Conservation (phyloP, 139 green algal species). For the Chlorella sorokiniana region DNA sequence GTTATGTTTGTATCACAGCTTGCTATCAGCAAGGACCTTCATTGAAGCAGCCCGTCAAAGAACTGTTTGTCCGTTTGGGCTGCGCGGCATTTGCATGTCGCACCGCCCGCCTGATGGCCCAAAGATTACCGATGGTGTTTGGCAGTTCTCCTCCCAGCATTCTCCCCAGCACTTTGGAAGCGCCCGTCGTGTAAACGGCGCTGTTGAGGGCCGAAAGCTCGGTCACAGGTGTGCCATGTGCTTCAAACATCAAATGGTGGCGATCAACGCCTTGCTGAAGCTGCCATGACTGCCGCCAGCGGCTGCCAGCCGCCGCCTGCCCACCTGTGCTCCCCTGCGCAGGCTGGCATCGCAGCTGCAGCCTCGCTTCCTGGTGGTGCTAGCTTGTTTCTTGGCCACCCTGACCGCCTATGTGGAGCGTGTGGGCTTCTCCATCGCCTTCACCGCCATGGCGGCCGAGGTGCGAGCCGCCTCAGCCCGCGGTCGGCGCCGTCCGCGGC, state of each 20-base stretch:
- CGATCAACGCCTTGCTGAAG: neutral
- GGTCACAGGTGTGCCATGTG: too few relatives aligned
- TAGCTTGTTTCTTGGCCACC: slow-evolving; percentile 86
- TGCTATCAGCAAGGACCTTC: too few relatives aligned
- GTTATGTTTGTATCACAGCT: too few relatives aligned
- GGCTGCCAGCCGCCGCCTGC: neutral
- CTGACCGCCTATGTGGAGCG: slow-evolving; percentile 92
- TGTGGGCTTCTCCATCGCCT: slow-evolving; percentile 95
- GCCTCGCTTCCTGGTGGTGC: slow-evolving; percentile 67
- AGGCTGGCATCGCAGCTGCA: slow-evolving; percentile 24
- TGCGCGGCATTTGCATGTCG: neutral
- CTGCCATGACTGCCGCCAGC: neutral
- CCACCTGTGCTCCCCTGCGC: neutral
- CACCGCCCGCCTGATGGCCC: neutral
- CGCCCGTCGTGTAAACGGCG: too few relatives aligned
- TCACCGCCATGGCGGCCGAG: slow-evolving; percentile 83
- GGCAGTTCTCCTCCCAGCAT: neutral
- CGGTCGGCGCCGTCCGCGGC: too few relatives aligned
- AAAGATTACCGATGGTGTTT: neutral
- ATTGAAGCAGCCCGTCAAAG: too few relatives aligned
- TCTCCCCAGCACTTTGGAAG: neutral
- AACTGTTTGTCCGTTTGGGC: too few relatives aligned
- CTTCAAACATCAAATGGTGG: neutral
- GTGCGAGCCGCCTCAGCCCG: slow-evolving; percentile 35
- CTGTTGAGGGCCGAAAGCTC: too few relatives aligned